A percentile compares a stretch with the other conserved stretches of the same genome.
Conservation (phyloP, 1,284 basidiomycete species). For the Marasmius tenuissimus region DNA sequence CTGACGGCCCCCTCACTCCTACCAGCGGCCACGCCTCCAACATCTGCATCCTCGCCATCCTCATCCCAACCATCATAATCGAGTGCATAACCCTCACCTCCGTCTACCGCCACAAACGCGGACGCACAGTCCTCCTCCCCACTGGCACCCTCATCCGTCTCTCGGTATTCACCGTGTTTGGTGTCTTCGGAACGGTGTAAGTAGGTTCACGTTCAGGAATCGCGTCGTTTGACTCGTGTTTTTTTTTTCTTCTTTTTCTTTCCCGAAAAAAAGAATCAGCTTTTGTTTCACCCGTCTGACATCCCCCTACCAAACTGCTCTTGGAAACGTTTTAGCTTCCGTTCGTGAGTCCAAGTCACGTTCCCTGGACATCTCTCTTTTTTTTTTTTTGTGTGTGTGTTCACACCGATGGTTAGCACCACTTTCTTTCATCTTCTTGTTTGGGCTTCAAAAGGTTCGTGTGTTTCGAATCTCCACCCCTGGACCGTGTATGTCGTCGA, state of each 20-base stretch:
- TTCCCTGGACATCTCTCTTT: no score
- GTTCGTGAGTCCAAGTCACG: constrained; percentile 3
- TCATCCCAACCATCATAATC: constrained; percentile 13
- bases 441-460: not conserved
- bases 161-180: constrained; percentile 11
- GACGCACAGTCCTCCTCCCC: not conserved
- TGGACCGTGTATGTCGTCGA: not conserved
- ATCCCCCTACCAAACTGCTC: not conserved
- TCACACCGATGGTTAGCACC: not conserved
- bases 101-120: constrained; percentile 6
- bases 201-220: not conserved
- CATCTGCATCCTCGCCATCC: constrained; percentile 6
- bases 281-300: constrained; percentile 2
- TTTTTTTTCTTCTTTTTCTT: no score
- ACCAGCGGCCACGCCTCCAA: constrained; percentile 5
- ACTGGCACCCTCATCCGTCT: constrained; percentile 4
- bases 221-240: not conserved
- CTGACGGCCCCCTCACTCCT: not conserved
- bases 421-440: not conserved
- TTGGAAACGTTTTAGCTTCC: constrained; percentile 10
- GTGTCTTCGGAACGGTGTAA: constrained; percentile 9
- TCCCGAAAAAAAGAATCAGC: not conserved
- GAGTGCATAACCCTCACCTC: not conserved
- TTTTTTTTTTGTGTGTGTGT: no score
- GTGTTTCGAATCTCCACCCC: not conserved